Conservation (phyloP, 345 rosid genomes). For the Gossypium herbaceum region DNA sequence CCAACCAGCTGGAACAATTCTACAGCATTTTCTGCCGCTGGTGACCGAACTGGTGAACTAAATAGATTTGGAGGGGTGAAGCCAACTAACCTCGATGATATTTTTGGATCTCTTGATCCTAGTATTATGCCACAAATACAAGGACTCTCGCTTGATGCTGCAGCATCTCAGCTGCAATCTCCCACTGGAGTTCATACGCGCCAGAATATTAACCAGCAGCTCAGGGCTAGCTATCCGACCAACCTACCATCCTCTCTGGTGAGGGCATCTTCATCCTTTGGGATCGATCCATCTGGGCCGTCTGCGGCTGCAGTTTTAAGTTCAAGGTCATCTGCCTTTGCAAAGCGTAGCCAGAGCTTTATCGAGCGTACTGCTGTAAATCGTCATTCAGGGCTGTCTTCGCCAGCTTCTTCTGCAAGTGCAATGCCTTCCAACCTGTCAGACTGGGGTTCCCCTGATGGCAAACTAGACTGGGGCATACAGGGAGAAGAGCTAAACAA, state of each 20-base stretch:
- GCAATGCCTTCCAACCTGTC: slow-evolving; percentile 29
- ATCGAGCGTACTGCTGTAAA: slow-evolving; percentile 48
- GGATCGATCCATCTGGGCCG: slow-evolving; percentile 37
- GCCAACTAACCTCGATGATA: slow-evolving; percentile 63
- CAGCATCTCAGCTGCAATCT: slow-evolving; percentile 36
- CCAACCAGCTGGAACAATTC: slow-evolving; percentile 62
- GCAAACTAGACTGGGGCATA: slow-evolving; percentile 80
- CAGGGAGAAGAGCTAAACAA: slow-evolving; percentile 70
- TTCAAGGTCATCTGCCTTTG: slow-evolving; percentile 66
- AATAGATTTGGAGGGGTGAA: slow-evolving; percentile 56
- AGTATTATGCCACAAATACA: slow-evolving; percentile 38
- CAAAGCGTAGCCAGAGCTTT: slow-evolving; percentile 77
- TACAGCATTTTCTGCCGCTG: slow-evolving; percentile 38
- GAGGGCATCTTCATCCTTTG: slow-evolving; percentile 41
- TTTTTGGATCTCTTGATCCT: slow-evolving; percentile 50
- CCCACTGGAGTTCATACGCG: slow-evolving; percentile 44
- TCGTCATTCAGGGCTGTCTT: slow-evolving; percentile 35
- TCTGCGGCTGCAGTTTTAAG: slow-evolving; percentile 43
- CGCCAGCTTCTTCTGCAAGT: slow-evolving; percentile 33
- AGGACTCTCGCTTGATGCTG: slow-evolving; percentile 36
- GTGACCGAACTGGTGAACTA: slow-evolving; percentile 40
- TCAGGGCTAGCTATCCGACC: slow-evolving; percentile 44
- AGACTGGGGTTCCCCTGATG: slow-evolving; percentile 88
- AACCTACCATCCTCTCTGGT: slow-evolving; percentile 49
- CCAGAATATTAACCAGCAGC: slow-evolving; percentile 46